These are phyloP conservation scores for Sonneratia caseolaris DNA, from an alignment of 345 rosid species.

Conservation along the genomic window DNA sequence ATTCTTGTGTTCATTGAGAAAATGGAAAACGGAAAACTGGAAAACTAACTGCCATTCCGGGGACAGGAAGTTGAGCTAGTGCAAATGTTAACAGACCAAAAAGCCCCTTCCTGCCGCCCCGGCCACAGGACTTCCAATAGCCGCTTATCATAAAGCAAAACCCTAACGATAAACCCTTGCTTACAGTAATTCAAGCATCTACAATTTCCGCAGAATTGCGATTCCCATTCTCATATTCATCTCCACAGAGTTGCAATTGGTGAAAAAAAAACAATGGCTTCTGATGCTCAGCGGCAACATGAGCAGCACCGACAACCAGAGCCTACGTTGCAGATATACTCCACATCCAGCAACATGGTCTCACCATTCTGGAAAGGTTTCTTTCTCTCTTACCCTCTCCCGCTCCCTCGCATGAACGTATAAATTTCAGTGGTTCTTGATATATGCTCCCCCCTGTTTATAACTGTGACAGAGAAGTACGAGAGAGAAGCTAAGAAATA, in stretches of 20 bases:
- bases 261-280: background rate
- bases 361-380: slow-evolving; percentile 75
- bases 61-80: background rate
- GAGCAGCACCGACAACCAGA: slow-evolving; percentile 17
- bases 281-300: background rate
- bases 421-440: background rate
- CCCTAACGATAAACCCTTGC: background rate
- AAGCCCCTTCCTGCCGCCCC: background rate
- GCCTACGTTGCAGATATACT: slow-evolving; percentile 59
- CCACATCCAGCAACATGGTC: slow-evolving; percentile 42
- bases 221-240: background rate
- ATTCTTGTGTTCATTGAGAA: background rate
- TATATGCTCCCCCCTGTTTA: background rate
- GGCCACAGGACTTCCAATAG: background rate
- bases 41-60: background rate
- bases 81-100: background rate
- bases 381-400: slow-evolving; percentile 6
- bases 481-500: slow-evolving; percentile 82
- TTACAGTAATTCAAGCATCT: background rate
- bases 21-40: background rate
- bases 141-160: background rate
- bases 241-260: background rate
- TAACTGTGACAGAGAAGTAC: slow-evolving; percentile 51
- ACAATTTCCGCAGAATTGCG: background rate
- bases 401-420: background rate